A percentile compares a stretch with the other conserved stretches of the same genome.
phyloP scores from a whole-genome alignment of 2,329 filamentous ascomycete species.

The Sphaerulina vaccinii region DNA sequence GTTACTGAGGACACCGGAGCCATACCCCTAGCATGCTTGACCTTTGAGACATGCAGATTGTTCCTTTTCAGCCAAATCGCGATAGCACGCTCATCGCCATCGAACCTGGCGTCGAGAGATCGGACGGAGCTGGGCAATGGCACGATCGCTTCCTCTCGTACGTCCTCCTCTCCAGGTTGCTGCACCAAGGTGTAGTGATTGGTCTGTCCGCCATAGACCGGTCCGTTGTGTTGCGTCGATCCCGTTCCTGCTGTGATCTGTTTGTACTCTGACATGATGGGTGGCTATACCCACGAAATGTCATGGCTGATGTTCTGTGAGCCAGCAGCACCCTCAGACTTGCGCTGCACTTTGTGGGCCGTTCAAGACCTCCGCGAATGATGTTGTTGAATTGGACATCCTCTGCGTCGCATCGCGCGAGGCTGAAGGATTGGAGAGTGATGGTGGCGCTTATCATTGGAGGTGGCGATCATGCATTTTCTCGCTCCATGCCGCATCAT shows the following conservation, averaged over 20 bases:
- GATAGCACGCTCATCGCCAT: neutral
- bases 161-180: neutral
- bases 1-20: neutral
- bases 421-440: too few relatives aligned
- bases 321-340: too few relatives aligned
- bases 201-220: neutral
- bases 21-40: neutral
- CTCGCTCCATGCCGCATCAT: too few relatives aligned
- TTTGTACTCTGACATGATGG: neutral
- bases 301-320: too few relatives aligned
- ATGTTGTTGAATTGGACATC: too few relatives aligned
- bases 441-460: too few relatives aligned
- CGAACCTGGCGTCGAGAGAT: neutral
- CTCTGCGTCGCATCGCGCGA: too few relatives aligned
- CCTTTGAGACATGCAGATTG: neutral
- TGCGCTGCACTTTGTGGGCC: too few relatives aligned
- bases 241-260: neutral
- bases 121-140: neutral
- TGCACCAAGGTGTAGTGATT: neutral
- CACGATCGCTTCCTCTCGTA: neutral
- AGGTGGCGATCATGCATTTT: too few relatives aligned
- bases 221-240: neutral
- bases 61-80: neutral
- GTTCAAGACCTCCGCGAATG: too few relatives aligned
- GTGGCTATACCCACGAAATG: too few relatives aligned